phyloP scores from a whole-genome alignment of 495 filamentous ascomycete genomes.

The Aspergillus conjunctus region DNA sequence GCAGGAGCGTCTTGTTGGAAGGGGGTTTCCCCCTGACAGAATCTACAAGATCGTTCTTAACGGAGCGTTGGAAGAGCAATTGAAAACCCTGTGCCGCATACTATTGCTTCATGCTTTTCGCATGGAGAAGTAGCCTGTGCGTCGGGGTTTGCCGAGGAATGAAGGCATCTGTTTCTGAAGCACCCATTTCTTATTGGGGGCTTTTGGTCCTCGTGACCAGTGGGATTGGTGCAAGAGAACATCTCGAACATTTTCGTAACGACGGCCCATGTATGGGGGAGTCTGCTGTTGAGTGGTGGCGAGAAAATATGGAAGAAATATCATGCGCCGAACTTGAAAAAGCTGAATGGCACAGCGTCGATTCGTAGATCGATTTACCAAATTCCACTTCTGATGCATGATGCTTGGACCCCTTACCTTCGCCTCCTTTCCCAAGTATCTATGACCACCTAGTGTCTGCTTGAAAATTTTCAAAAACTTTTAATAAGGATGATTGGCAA shows the following conservation, averaged over 20 bases:
- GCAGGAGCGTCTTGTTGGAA: constrained; percentile 60
- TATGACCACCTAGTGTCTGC: too few relatives aligned
- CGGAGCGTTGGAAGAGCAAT: constrained; percentile 76
- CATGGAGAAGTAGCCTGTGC: constrained; percentile 20
- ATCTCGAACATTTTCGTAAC: constrained; percentile 56
- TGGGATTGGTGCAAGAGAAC: constrained; percentile 76
- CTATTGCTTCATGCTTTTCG: constrained; percentile 33
- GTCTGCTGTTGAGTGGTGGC: constrained; percentile 13
- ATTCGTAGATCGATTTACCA: background rate
- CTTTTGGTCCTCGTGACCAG: constrained; percentile 44
- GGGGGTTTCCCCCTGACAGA: constrained; percentile 39
- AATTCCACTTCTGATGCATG: background rate
- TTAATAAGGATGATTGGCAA: too few relatives aligned
- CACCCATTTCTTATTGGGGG: constrained; percentile 30
- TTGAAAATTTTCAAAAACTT: too few relatives aligned
- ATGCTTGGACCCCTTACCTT: background rate
- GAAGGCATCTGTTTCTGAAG: constrained; percentile 65
- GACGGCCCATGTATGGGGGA: background rate
- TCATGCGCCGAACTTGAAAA: background rate
- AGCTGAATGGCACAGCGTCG: constrained; percentile 1
- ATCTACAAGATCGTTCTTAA: constrained; percentile 59
- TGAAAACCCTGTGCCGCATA: constrained; percentile 26
- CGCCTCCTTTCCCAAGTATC: background rate
- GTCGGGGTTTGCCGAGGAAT: constrained; percentile 51
- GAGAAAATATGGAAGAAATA: background rate